Conservation (phyloP, 208 protist species). For the Acanthamoeba lugdunensis region DNA sequence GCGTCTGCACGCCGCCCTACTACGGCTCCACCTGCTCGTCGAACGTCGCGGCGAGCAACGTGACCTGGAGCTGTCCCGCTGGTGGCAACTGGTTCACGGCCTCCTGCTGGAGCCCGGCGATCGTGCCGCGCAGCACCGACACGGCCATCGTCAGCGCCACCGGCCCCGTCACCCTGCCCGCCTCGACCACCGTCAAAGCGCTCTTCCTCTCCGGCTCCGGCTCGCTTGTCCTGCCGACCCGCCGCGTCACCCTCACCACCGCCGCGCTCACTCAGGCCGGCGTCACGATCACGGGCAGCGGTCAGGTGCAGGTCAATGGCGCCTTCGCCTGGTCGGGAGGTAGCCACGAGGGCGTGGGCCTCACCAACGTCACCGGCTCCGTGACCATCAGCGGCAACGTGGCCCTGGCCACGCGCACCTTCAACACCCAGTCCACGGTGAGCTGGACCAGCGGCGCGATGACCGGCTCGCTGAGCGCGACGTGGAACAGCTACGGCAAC, state of each 20-base stretch:
- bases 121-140: conserved; percentile 17
- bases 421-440: not conserved
- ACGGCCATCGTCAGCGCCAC: not conserved
- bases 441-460: conserved; percentile 4
- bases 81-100: conserved; percentile 22
- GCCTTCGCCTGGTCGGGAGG: conserved; percentile 10
- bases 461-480: not conserved
- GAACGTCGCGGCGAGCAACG: not conserved
- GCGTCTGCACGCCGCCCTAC: conserved; percentile 48
- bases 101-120: conserved; percentile 14
- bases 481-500: conserved; percentile 67
- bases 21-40: not conserved
- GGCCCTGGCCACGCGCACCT: not conserved
- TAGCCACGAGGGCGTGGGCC: conserved; percentile 22
- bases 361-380: not conserved
- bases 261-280: conserved; percentile 14
- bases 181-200: not conserved
- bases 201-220: not conserved
- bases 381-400: conserved; percentile 9
- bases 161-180: not conserved
- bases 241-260: not conserved
- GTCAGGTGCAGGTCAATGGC: conserved; percentile 44
- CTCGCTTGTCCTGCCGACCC: not conserved
- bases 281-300: conserved; percentile 7
- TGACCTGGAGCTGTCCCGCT: not conserved